Conservation (phyloP, 164 flowering plant species). For the Sedum album region DNA sequence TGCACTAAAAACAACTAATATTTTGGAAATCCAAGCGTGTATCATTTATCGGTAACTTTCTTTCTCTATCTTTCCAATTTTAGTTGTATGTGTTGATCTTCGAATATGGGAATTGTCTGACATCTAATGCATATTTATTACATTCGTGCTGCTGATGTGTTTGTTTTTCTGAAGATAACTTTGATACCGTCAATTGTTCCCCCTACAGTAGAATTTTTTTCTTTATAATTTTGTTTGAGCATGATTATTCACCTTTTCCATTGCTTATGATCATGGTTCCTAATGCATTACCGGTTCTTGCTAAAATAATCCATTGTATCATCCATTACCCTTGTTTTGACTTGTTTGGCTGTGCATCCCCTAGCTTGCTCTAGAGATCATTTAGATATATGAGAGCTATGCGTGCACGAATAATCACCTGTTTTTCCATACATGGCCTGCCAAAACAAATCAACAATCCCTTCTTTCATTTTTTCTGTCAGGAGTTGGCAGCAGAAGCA, state of each 20-base stretch:
- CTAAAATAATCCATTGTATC: background rate
- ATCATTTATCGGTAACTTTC: background rate
- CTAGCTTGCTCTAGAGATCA: background rate
- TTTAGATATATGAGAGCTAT: background rate
- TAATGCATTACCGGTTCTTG: background rate
- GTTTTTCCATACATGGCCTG: background rate
- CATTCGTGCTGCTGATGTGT: background rate
- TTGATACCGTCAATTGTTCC: background rate
- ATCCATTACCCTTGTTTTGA: background rate
- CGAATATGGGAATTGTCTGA: background rate
- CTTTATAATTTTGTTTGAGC: too few species aligned
- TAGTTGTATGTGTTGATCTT: background rate
- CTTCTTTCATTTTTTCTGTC: constrained; percentile 13
- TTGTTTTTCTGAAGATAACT: background rate
- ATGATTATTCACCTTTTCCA: background rate
- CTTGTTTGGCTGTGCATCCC: background rate
- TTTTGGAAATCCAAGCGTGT: too few species aligned
- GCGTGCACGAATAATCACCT: background rate
- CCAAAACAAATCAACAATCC: background rate
- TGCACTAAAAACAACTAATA: background rate
- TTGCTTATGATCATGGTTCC: background rate
- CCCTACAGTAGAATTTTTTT: too few species aligned
- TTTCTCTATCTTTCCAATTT: background rate
- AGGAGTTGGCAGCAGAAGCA: constrained; percentile 68
- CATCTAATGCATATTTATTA: background rate